Conservation (phyloP, 192 early-diverging fungal genomes). For the Coemansia sp. region DNA sequence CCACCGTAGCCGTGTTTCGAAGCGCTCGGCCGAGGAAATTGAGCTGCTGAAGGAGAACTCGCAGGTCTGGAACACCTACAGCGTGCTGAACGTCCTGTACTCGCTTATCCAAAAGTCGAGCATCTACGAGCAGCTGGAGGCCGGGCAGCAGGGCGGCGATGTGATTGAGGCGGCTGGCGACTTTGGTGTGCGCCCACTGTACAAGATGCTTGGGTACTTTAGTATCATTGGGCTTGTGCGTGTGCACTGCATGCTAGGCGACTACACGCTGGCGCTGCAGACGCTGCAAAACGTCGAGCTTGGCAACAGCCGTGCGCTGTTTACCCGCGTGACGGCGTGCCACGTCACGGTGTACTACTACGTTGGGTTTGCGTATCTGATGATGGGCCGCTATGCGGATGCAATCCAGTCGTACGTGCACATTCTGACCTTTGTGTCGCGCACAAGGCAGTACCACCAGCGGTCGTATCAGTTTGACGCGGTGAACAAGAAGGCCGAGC, state of each 20-base stretch:
- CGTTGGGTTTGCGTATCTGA: conserved; percentile 96
- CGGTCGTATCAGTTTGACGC: conserved; percentile 88
- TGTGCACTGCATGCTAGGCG: conserved; percentile 93
- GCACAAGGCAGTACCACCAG: conserved; percentile 94
- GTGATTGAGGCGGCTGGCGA: conserved; percentile 86
- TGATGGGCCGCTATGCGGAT: conserved; percentile 96
- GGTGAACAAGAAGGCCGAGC: conserved; percentile 89
- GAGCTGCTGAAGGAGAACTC: conserved; percentile 79
- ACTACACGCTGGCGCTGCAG: conserved; percentile 93
- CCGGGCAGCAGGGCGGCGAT: conserved; percentile 86
- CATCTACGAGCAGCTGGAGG: conserved; percentile 90
- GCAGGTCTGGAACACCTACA: conserved; percentile 94
- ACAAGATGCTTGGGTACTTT: conserved; percentile 98
- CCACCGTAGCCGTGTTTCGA: conserved; percentile 84
- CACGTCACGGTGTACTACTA: conserved; percentile 98
- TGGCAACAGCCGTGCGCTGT: conserved; percentile 86
- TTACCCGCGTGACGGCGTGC: conserved; percentile 94
- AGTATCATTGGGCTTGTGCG: conserved; percentile 88
- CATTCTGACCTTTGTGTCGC: conserved; percentile 84
- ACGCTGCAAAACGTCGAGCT: conserved; percentile 96
- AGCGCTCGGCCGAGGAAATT: conserved; percentile 79
- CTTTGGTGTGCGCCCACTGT: conserved; percentile 84
- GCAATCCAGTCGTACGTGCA: conserved; percentile 91
- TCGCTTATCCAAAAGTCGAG: conserved; percentile 93
- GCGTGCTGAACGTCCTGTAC: conserved; percentile 95